These are phyloP conservation scores for Brassica balearica DNA, from an alignment of 441 rosid species.

Conservation along the genomic window DNA sequence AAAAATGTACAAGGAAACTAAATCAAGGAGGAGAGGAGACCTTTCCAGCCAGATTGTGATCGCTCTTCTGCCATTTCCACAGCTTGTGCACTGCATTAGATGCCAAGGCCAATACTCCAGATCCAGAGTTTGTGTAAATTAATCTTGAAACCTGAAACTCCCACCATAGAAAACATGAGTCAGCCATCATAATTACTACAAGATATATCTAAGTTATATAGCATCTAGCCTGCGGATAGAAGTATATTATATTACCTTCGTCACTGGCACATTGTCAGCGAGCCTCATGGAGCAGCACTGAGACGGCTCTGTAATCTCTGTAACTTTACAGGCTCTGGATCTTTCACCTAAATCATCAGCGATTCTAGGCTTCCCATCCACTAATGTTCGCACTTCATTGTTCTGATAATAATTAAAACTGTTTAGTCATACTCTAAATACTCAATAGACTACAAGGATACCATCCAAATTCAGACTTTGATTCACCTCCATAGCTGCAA, in stretches of 20 bases:
- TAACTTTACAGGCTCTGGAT: slow-evolving; percentile 78
- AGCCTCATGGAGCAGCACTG: slow-evolving; percentile 86
- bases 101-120: slow-evolving; percentile 30
- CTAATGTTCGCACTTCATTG: slow-evolving; percentile 60
- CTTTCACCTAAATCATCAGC: slow-evolving; percentile 68
- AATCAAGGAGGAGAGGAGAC: slow-evolving; percentile 11
- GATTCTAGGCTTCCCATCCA: slow-evolving; percentile 78
- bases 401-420: slow-evolving; percentile 49
- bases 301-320: slow-evolving; percentile 77
- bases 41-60: neutral
- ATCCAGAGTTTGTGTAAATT: slow-evolving; percentile 29
- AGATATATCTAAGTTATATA: neutral
- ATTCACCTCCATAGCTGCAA: slow-evolving; percentile 63
- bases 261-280: slow-evolving; percentile 63
- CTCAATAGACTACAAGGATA: slow-evolving; percentile 10
- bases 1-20: slow-evolving; percentile 8
- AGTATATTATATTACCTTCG: slow-evolving; percentile 58
- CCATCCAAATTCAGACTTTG: slow-evolving; percentile 30
- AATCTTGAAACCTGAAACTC: slow-evolving; percentile 44
- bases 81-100: slow-evolving; percentile 29
- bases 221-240: slow-evolving; percentile 10
- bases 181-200: slow-evolving; percentile 6
- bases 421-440: slow-evolving; percentile 27
- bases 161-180: slow-evolving; percentile 35
- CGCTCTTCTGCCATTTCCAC: slow-evolving; percentile 29